Evolutionary conservation across 768 basidiomycete species (phyloP).

Genomic region (Tylopilus cervinicoccineus): DNA sequence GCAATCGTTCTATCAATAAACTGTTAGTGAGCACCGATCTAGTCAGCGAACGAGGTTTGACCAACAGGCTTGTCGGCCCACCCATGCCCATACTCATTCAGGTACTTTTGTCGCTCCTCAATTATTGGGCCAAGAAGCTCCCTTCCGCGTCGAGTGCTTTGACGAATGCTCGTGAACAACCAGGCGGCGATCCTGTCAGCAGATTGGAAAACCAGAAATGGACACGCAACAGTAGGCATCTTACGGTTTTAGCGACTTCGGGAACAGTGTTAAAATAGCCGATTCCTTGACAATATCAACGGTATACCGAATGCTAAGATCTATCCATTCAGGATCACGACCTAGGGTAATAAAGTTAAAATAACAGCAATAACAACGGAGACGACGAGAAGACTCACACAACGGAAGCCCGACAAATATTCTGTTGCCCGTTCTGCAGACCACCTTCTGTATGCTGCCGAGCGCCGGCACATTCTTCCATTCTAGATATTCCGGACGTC

Average conservation of each 20-base stretch:
- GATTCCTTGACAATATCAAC: background rate
- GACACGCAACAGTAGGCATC: background rate
- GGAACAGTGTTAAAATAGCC: constrained; percentile 16
- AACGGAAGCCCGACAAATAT: constrained; percentile 46
- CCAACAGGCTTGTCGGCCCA: constrained; percentile 5
- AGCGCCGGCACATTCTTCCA: constrained; percentile 35
- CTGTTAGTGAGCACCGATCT: background rate
- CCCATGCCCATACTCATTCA: background rate
- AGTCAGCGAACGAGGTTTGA: background rate
- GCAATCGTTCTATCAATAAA: constrained; percentile 29
- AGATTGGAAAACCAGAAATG: background rate
- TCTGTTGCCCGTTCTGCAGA: constrained; percentile 42
- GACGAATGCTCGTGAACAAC: constrained; percentile 4
- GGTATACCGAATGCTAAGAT: background rate
- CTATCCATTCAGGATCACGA: constrained; percentile 1
- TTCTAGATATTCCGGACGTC: constrained; percentile 22
- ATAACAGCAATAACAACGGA: background rate
- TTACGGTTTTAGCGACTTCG: constrained; percentile 32
- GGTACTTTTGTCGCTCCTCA: background rate
- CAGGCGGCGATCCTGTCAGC: constrained; percentile 13
- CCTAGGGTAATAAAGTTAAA: background rate
- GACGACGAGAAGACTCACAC: constrained; percentile 26
- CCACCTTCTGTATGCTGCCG: constrained; percentile 28
- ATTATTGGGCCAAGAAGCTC: constrained; percentile 3
- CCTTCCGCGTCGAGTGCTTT: background rate